These are phyloP conservation scores for Ajuga reptans DNA, from an alignment of 305 asterid genomes.

Conservation along the genomic window DNA sequence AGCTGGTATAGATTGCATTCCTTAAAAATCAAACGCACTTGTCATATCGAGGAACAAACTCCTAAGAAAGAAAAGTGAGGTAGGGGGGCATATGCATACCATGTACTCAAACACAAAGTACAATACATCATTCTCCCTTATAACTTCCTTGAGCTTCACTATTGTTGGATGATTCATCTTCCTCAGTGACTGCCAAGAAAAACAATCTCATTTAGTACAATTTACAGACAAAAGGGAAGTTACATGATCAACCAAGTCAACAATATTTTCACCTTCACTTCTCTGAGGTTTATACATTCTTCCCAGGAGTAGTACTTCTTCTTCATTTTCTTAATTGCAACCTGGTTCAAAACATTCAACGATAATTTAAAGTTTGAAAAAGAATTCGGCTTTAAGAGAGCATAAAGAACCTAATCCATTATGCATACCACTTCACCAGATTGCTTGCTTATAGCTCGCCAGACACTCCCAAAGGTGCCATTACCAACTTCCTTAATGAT, in stretches of 20 bases:
- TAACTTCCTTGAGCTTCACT: conserved; percentile 94
- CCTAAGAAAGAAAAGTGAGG: background rate
- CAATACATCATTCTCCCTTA: conserved; percentile 77
- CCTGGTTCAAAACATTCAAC: conserved; percentile 38
- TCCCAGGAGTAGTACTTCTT: conserved; percentile 92
- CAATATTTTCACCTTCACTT: conserved; percentile 63
- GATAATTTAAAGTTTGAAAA: background rate
- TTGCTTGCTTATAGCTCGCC: conserved; percentile 86
- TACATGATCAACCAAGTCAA: conserved; percentile 11
- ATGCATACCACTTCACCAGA: conserved; percentile 90
- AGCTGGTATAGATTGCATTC: conserved; percentile 83
- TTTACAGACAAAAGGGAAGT: background rate
- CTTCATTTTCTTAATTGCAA: conserved; percentile 92
- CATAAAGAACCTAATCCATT: background rate
- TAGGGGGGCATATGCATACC: conserved; percentile 38
- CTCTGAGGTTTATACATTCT: conserved; percentile 92
- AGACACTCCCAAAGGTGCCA: conserved; percentile 94
- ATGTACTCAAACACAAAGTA: conserved; percentile 90
- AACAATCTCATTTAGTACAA: conserved; percentile 8
- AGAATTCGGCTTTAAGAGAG: background rate
- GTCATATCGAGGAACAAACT: conserved; percentile 9
- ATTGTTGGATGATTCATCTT: conserved; percentile 86
- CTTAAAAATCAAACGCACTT: conserved; percentile 31
- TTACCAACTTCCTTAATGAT: conserved; percentile 90
- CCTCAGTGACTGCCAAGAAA: conserved; percentile 66